Percentiles rank a stretch among this genome's conserved stretches.
These are phyloP conservation scores for Alternaria brassicicola DNA, from an alignment of 2,329 filamentous ascomycete genomes.

Conservation along the genomic window DNA sequence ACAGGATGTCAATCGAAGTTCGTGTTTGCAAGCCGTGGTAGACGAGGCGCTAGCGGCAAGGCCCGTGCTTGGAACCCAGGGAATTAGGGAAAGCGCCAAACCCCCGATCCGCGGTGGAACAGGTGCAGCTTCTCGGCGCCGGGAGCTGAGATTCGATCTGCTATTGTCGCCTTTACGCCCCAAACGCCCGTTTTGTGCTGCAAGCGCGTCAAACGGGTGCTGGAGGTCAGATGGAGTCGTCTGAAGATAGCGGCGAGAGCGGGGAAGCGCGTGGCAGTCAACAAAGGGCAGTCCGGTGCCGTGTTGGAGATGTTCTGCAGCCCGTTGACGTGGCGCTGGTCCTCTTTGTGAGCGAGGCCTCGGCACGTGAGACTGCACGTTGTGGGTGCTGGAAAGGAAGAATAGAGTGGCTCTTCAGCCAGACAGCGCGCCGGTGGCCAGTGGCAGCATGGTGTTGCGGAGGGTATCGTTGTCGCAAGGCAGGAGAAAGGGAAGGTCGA, in stretches of 20 bases:
- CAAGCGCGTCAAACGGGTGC: constrained; percentile 17
- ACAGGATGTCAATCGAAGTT: constrained; percentile 17
- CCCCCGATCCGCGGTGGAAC: constrained; percentile 34
- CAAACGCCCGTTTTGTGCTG: constrained; percentile 14
- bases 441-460: constrained; percentile 35
- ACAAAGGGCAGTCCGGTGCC: constrained; percentile 11
- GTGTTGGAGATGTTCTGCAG: constrained; percentile 15
- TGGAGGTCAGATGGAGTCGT: not conserved
- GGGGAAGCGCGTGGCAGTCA: constrained; percentile 7
- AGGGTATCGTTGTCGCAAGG: constrained; percentile 24
- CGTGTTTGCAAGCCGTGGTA: constrained; percentile 18
- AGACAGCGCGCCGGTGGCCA: constrained; percentile 24
- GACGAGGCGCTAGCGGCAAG: constrained; percentile 23
- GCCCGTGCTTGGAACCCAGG: constrained; percentile 18
- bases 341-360: constrained; percentile 24
- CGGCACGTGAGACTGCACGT: constrained; percentile 30
- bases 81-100: constrained; percentile 29
- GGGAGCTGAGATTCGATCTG: constrained; percentile 41
- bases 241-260: not conserved
- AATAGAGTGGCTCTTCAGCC: constrained; percentile 21
- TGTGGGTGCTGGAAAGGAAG: constrained; percentile 1
- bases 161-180: constrained; percentile 22
- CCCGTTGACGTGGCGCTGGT: constrained; percentile 46
- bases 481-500: constrained; percentile 35
- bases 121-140: constrained; percentile 36